Conservation (phyloP, 129 eudicot genomes). For the Ambrosia trifida region DNA sequence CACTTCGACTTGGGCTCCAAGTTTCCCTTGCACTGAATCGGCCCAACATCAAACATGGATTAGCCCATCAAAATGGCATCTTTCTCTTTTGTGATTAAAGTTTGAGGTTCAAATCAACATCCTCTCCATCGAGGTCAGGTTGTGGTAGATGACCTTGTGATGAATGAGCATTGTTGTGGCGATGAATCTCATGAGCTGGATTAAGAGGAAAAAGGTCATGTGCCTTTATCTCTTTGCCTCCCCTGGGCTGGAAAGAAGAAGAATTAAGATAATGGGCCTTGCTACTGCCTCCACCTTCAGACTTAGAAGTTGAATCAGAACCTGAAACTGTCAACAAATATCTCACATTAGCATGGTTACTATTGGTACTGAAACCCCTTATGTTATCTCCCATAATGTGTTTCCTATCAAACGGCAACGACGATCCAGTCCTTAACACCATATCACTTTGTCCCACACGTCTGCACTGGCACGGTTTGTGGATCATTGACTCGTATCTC, state of each 20-base stretch:
- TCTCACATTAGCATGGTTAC: neutral
- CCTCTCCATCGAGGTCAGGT: constrained; percentile 2
- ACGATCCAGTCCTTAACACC: constrained; percentile 6
- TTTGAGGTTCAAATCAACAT: constrained; percentile 32
- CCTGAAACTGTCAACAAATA: constrained; percentile 4
- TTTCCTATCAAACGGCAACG: constrained; percentile 1
- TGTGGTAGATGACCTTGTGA: neutral
- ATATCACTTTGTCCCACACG: constrained; percentile 8
- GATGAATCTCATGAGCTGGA: constrained; percentile 5
- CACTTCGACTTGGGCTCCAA: no score
- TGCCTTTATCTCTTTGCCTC: neutral
- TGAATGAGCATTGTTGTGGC: neutral
- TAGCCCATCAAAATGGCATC: no score
- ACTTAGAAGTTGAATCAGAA: neutral
- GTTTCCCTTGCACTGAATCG: no score
- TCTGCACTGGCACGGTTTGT: constrained; percentile 18
- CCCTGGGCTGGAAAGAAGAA: constrained; percentile 16
- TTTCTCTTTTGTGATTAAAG: constrained; percentile 13
- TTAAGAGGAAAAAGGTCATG: constrained; percentile 13
- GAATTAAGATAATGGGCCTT: neutral
- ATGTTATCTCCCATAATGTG: constrained; percentile 7
- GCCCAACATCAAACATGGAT: no score
- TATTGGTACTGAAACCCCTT: constrained; percentile 12
- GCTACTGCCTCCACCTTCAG: constrained; percentile 4
- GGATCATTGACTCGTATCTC: constrained; percentile 27